Evolutionary conservation across 352 stramenopile species (phyloP), one percentile per base, ranked within the genome.

Genomic region (Ochromonadaceae sp.): DNA sequence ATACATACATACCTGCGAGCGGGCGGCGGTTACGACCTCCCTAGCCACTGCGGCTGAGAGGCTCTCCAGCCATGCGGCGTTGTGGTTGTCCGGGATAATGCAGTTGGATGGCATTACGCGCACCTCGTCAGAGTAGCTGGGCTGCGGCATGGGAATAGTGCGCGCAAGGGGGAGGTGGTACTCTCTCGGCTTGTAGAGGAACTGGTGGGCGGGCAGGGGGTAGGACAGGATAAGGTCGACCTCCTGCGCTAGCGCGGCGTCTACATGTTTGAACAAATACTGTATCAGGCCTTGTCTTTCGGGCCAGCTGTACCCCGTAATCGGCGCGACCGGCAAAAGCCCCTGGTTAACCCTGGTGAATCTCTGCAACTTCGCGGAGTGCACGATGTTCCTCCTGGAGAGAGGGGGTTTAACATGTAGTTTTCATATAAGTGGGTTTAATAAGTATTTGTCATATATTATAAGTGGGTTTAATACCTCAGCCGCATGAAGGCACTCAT

Each of bases 131-230:
- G 84, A 65, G 61, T 85, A 87, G 46, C 66, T 79, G 1, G 81
- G 79, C 14, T 78, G 74, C 9, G 82, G 81, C 82, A 91, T 88
- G 0, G 83, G 82, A 34, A 94, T 83, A n/a, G 79, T 91, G 0
- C 78, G 81, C 20, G 75, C 73, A 41, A 83, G 74, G 1, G 82
- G 76, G 0, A 92, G 41, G 52, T 89, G 76, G 63, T 94, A 95
- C 20, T 76, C 70, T 7, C 42, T 48, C 20, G 83, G 82, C 34
- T 78, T 72, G 70, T 87, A 93, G 3, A 95, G 67, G 15, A 75
- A 72, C 1, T 80, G 57, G 0, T 85, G 85, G 9, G 76, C 65
- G 17, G 76, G 74, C 26, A 48, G 62, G 25, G 74, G 74, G 15
- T 67, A 57, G 14, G 60, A 53, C 36, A 50, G 12, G 28, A 77